Evolutionary conservation across 495 filamentous ascomycete species (phyloP), one percentile per base, ranked within the genome.

Genomic region (Entonaema liquescens): DNA sequence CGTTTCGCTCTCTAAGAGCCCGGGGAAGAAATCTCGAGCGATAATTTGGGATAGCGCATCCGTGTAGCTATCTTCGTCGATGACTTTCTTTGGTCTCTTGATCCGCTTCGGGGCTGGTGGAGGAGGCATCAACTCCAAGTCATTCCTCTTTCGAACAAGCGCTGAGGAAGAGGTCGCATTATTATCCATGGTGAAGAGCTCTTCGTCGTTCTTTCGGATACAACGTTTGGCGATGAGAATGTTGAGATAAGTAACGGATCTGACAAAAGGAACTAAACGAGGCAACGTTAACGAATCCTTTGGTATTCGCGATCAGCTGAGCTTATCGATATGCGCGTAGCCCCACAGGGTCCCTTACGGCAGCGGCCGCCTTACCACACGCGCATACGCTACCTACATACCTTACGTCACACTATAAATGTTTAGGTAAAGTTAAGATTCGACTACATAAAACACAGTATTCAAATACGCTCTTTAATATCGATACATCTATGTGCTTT

Each of bases 51-150:
- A 97, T 26, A 99, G 82, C 8, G 92, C 92, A 61, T 92, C 88
- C 25, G 93, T 94, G 82, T 99, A 99, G 70, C 89, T 89, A 72
- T 99, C 95, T 84, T 99, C 95, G 79, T 97, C 93, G 25, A 99
- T 87, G 38, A 97, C 90, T 54, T 89, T 94, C 65, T 91, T 85
- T 3, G 95, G 95, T 29, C 95, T 89, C 80, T 98, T 98, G 74
- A 98, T 97, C 53, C 93, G 89, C 77, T 97, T 98, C 23, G 92
- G 86, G 1, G 91, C 89, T 5, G 95, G 94, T 2, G 93, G 94
- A 9, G 94, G 93, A 0, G 93, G 91, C 96, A 98, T 98, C 52
- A 98, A 83, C 71, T 90, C 86, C 25, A 83, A 84, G 68, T 94
- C 91, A 23, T 80, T 77, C 42, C 89, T 82, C 68, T 91, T 90